Evolutionary conservation across 2,329 filamentous ascomycete genomes (phyloP), one percentile per base, ranked within the genome.

Genomic region (Bipolaris oryzae): DNA sequence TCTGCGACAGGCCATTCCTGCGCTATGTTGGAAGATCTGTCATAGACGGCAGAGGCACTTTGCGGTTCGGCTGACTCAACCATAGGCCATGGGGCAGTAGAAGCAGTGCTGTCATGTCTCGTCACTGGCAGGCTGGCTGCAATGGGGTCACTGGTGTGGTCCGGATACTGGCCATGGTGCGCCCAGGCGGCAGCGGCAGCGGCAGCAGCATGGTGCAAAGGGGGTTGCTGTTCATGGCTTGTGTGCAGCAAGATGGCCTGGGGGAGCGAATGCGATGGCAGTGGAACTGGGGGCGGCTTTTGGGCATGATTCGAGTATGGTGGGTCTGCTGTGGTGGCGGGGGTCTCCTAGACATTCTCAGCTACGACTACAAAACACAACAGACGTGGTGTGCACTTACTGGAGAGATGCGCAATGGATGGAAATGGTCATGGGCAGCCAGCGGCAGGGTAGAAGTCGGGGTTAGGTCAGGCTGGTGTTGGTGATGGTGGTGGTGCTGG

Each of bases 301-400:
- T 60, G 63, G 33, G 57, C 57, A 54, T 65, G 61, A 49, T 60
- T 61, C 45, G 63, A 48, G 48, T 66, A 70, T 46, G 65, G 62
- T 60, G 69, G 64, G 57, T 68, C 63, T 60, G 42, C 59, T 18
- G 63, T 51, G 48, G 62, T 57, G 41, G 63, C 55, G 58, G 66
- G 57, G 55, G 57, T 59, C 37, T 65, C 63, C 68, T 70, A 52
- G 48, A 41, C 48, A 47, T 34, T 49, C 42, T 72, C 62, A 73
- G 68, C 62, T 50, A 50, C 47, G 33, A 50, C 37, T 57, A 58
- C 38, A 47, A 18, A 42, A 49, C 49, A 57, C 51, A 47, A 42
- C 53, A 49, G 47, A 15, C 31, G 38, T 54, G 43, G 39, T 58
- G 57, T 51, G 53, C 56, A 70, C 67, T 66, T 58, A 71, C 67